phyloP scores from a whole-genome alignment of 257 asterid species.

The Solanum virginianum region DNA sequence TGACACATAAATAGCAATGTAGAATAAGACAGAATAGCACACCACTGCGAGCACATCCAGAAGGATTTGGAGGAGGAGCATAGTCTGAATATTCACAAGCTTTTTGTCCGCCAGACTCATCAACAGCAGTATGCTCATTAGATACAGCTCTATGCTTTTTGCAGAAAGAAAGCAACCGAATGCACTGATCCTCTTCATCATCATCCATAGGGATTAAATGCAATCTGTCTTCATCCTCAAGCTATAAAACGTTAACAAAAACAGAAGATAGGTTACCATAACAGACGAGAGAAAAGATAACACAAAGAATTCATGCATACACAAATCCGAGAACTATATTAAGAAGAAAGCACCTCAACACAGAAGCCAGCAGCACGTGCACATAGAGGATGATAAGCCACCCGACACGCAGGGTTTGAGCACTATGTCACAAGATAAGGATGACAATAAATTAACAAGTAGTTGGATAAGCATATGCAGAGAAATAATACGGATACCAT shows the following conservation, averaged over 20 bases:
- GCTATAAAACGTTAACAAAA: conserved; percentile 27
- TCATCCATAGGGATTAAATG: conserved; percentile 64
- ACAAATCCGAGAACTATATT: neutral
- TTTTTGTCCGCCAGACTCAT: conserved; percentile 34
- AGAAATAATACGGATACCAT: neutral
- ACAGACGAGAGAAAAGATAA: neutral
- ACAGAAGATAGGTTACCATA: conserved; percentile 1
- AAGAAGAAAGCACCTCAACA: conserved; percentile 56
- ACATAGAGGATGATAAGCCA: conserved; percentile 97
- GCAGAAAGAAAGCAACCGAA: conserved; percentile 86
- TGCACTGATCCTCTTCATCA: conserved; percentile 81
- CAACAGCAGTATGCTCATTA: conserved; percentile 36
- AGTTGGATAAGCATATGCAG: neutral
- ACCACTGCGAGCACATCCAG: conserved; percentile 98
- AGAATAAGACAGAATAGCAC: conserved; percentile 5
- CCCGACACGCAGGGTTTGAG: conserved; percentile 68
- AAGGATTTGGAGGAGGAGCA: conserved; percentile 57
- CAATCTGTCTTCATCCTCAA: conserved; percentile 75
- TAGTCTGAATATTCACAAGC: conserved; percentile 41
- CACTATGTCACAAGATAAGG: conserved; percentile 43
- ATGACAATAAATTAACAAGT: neutral
- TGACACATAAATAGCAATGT: neutral
- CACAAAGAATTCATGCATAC: neutral
- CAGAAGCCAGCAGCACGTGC: conserved; percentile 99
- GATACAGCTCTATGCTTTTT: conserved; percentile 77